These are phyloP conservation scores for Coemansia brasiliensis DNA, from an alignment of 192 early-diverging fungal genomes.

Conservation along the genomic window DNA sequence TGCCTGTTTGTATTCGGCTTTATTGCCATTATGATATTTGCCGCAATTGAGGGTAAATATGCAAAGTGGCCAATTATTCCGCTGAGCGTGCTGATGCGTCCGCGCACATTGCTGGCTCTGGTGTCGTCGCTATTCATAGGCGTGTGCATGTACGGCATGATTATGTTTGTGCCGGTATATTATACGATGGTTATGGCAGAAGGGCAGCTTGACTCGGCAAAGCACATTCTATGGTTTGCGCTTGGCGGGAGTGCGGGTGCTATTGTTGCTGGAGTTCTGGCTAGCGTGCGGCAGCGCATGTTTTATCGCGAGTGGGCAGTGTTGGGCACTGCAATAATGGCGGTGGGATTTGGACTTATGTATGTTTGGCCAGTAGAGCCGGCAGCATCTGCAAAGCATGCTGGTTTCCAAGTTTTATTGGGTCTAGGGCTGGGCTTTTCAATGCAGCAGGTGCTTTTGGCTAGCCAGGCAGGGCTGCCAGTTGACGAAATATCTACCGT, in stretches of 20 bases:
- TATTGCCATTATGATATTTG: slow-evolving; percentile 47
- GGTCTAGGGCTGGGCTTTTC: slow-evolving; percentile 51
- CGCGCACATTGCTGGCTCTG: slow-evolving; percentile 31
- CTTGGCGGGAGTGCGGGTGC: slow-evolving; percentile 31
- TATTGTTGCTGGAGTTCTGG: slow-evolving; percentile 29
- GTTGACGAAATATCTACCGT: slow-evolving; percentile 46
- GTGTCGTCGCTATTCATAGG: slow-evolving; percentile 44
- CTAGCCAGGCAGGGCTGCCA: slow-evolving; percentile 39
- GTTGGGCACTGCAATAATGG: slow-evolving; percentile 36
- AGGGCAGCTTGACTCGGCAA: slow-evolving; percentile 18
- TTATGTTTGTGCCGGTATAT: slow-evolving; percentile 56
- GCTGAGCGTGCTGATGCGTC: slow-evolving; percentile 26
- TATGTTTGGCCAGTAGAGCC: slow-evolving; percentile 37
- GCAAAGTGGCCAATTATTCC: slow-evolving; percentile 71
- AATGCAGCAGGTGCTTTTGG: slow-evolving; percentile 52
- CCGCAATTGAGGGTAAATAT: slow-evolving; percentile 57
- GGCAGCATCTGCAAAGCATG: slow-evolving; percentile 10
- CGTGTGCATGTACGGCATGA: slow-evolving; percentile 48
- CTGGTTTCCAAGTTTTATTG: slow-evolving; percentile 34
- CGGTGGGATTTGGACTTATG: slow-evolving; percentile 50
- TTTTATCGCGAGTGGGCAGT: slow-evolving; percentile 42
- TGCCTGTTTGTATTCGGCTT: slow-evolving; percentile 54
- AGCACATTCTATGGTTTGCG: slow-evolving; percentile 38
- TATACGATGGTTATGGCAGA: slow-evolving; percentile 39
- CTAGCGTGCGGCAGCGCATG: slow-evolving; percentile 26